Evolutionary conservation across 768 basidiomycete species (phyloP).

Genomic region (Heimioporus sp.): DNA sequence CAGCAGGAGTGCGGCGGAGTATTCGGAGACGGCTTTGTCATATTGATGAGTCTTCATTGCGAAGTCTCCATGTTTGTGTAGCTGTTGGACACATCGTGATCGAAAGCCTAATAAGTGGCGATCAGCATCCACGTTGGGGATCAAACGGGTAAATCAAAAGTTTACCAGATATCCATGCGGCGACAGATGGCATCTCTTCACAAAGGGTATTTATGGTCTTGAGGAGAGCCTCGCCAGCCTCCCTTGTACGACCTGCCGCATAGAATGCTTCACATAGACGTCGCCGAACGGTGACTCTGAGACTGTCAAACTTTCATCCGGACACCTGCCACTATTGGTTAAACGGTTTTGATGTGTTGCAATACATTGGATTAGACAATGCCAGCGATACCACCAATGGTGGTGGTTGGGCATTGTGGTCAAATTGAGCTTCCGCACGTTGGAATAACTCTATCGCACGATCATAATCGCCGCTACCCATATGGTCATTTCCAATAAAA

Average conservation of each 20-base stretch:
- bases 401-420: not conserved
- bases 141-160: not conserved
- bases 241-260: not conserved
- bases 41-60: no score
- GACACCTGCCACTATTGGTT: conserved; percentile 1
- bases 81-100: not conserved
- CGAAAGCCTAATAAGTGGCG: not conserved
- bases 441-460: no score
- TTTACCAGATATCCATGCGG: not conserved
- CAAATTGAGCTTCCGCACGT: no score
- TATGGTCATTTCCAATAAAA: no score
- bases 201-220: no score
- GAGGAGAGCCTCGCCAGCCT: not conserved
- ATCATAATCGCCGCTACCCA: no score
- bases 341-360: no score
- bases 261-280: no score
- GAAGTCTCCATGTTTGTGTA: no score
- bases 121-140: not conserved
- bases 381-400: not conserved
- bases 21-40: not conserved
- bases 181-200: not conserved
- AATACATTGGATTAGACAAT: not conserved
- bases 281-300: not conserved
- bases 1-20: not conserved
- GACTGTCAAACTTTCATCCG: conserved; percentile 6